Evolutionary conservation across 2,329 filamentous ascomycete species (phyloP), one percentile per base, ranked within the genome.

Genomic region (Drechmeria coniospora): DNA sequence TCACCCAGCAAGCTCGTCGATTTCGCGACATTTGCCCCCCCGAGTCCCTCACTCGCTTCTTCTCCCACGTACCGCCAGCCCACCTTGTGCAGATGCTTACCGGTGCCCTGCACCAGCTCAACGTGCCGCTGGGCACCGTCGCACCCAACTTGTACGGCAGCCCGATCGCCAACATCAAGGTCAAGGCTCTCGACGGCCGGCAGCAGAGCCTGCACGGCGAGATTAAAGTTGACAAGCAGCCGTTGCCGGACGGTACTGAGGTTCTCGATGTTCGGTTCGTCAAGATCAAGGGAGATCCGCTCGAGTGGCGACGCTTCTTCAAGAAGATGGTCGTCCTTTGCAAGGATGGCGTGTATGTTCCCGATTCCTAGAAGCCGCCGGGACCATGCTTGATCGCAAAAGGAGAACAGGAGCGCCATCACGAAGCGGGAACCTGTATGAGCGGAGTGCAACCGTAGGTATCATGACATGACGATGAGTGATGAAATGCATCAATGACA

Each of bases 221-320:
- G 44, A 74, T 92, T 25, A 59, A 81, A 9, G 60, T 90, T 6
- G 78, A 87, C 45, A 68, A 59, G 52, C 70, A 70, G 46, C 49
- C 53, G 23, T 63, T 77, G 37, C 67, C 57, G 2, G 60, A 63
- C 29, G 58, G 58, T 8, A 56, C 54, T 38, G 76, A 79, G 34
- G 53, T 87, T 18, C 65, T 86, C 15, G 86, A 94, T 50, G 80
- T 94, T 16, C 68, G 83, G 28, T 95, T 98, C 48, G 70, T 92
- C 39, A 98, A 98, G 57, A 68, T 81, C 29, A 94, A 93, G 57
- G 90, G 90, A 5, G 90, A 98, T 58, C 90, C 90, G 5, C 57
- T 98, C 27, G 87, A 95, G 58, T 98, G 92, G 90, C 71, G 90
- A 34, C 65, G 90, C 19, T 83, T 98, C 49, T 98, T 98, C 63